Evolutionary conservation across 805 yeast genomes (phyloP).

Genomic region (Schwanniomyces yamadae): DNA sequence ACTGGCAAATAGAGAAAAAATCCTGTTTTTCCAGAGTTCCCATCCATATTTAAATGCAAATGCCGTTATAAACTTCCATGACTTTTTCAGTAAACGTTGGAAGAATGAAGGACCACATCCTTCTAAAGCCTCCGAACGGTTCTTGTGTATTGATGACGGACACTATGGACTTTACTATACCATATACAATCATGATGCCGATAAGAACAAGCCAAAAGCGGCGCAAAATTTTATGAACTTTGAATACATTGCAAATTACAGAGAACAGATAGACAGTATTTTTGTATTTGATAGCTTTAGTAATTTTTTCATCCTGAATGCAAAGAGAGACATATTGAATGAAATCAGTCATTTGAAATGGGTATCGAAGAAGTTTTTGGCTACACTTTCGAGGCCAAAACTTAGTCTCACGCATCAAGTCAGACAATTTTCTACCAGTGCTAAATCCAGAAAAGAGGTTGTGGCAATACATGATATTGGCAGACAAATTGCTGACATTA

Average conservation of each 20-base stretch:
- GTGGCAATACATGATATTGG: background rate
- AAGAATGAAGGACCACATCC: constrained; percentile 20
- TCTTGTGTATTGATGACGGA: constrained; percentile 34
- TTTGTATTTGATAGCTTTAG: constrained; percentile 7
- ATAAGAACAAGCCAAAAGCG: constrained; percentile 3
- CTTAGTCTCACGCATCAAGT: background rate
- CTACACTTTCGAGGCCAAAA: constrained; percentile 17
- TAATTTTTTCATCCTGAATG: constrained; percentile 28
- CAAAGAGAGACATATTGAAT: constrained; percentile 28
- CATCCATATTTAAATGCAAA: constrained; percentile 13
- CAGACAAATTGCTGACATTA: background rate
- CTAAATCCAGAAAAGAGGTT: background rate
- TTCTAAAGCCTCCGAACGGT: constrained; percentile 14
- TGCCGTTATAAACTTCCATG: constrained; percentile 8
- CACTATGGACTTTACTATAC: constrained; percentile 45
- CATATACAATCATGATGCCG: constrained; percentile 36
- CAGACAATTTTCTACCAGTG: constrained; percentile 7
- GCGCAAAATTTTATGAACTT: constrained; percentile 2
- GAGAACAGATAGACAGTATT: background rate
- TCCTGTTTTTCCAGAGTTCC: constrained; percentile 16
- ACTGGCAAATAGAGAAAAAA: constrained; percentile 9
- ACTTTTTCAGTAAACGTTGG: constrained; percentile 11
- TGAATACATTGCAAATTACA: constrained; percentile 3
- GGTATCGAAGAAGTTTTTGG: constrained; percentile 19
- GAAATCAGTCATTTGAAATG: constrained; percentile 24